These are phyloP conservation scores for Gynochthodes officinalis DNA, from an alignment of 257 asterid species.

Conservation along the genomic window DNA sequence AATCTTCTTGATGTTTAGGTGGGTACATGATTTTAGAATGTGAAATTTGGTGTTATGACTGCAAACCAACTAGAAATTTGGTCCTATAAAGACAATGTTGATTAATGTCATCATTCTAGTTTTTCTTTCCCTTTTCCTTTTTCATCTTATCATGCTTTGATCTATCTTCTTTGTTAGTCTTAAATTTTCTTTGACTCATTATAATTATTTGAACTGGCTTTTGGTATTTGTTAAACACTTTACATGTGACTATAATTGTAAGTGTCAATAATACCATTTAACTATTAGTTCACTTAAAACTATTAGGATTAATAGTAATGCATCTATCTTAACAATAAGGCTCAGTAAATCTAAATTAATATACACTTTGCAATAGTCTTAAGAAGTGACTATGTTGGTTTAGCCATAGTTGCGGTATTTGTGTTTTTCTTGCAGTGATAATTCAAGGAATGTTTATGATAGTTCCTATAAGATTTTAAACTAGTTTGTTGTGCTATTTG, in stretches of 20 bases:
- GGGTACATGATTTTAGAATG: constrained; percentile 30
- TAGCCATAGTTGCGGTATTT: background rate
- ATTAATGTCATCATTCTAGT: background rate
- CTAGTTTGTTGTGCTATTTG: too few relatives aligned
- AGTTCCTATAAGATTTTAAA: too few relatives aligned
- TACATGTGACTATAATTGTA: background rate
- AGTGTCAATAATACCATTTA: too few relatives aligned
- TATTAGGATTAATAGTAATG: background rate
- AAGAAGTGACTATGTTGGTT: background rate
- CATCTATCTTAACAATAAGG: background rate
- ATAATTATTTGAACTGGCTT: background rate
- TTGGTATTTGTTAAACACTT: background rate
- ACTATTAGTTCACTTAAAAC: too few relatives aligned
- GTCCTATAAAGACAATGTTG: background rate
- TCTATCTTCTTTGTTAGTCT: too few relatives aligned
- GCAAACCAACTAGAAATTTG: background rate
- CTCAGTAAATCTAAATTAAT: background rate
- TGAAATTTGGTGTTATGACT: constrained; percentile 1
- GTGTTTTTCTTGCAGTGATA: too few relatives aligned
- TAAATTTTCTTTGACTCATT: background rate
- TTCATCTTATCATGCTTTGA: too few relatives aligned
- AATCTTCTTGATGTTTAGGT: constrained; percentile 88
- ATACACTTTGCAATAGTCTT: background rate
- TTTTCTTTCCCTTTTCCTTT: background rate
- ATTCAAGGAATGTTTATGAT: too few relatives aligned